Evolutionary conservation across 441 rosid genomes (phyloP), one percentile per base, ranked within the genome.

Genomic region (Populus hybrid): DNA sequence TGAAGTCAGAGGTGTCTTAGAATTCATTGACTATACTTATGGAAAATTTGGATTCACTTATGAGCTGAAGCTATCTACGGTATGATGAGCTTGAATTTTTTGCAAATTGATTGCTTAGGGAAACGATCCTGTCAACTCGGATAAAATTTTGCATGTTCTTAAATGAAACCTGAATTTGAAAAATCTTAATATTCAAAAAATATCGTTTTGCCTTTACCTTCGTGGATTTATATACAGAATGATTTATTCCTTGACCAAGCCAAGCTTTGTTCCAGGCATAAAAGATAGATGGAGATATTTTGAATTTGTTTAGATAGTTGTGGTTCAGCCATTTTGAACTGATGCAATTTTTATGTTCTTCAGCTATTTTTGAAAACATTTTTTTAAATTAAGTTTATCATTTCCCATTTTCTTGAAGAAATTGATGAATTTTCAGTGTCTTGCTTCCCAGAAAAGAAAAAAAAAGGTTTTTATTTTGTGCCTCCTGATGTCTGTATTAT

Each of bases 11-110:
- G 91, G 84, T 72, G 98, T 87, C 79, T 85, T 97, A 77, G 94
- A 93, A 53, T 97, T 97, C 87, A 90, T 97, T 78, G 86, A 93
- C 76, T 87, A 92, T 80, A 83, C 76, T 9, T 97, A 97, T 79
- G 76, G 74, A 46, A 42, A 92, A 76, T 94, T 92, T 81, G 97
- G 98, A 67, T 96, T 97, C 86, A 91, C 97, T 72, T 94, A 91
- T 86, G 98, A 97, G 46, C 85, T 97, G 84, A 94, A 97, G 87
- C 86, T 94, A 76, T 97, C 99, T 72, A 97, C 97, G 87, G 98
- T 97, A 94, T 59, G 32, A 30, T 30, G 34, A 50, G 42, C 34
- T 71, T 34, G 18, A 34, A 24, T 1, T 70, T 30, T 26, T 6
- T 7, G 3, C 61, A 61, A 35, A n/a, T 26, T 9, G 9, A 19